Conservation (phyloP, 208 protist genomes). For the Wallacemonas sp. region DNA sequence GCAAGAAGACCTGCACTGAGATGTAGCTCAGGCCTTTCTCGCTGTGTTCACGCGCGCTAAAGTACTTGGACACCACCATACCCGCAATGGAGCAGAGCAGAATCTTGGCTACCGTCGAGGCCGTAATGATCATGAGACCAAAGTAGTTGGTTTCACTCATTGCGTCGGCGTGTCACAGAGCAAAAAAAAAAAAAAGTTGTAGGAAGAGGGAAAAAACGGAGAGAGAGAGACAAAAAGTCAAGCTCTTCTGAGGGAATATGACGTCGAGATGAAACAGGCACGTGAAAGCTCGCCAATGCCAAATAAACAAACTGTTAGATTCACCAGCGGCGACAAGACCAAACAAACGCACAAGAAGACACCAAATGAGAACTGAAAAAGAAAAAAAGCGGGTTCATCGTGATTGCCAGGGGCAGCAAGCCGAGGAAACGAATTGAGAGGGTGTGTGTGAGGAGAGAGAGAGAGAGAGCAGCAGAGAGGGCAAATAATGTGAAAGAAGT, state of each 20-base stretch:
- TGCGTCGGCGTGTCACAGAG: neutral
- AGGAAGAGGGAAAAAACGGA: neutral
- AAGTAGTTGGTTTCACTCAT: slow-evolving; percentile 36
- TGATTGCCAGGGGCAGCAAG: too few relatives aligned
- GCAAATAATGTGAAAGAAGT: neutral
- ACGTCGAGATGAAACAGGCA: too few relatives aligned
- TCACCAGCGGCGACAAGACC: too few relatives aligned
- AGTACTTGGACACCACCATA: slow-evolving; percentile 51
- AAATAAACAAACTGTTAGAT: too few relatives aligned
- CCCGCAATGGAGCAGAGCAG: slow-evolving; percentile 52
- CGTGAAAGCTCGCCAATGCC: too few relatives aligned
- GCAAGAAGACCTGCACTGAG: slow-evolving; percentile 59
- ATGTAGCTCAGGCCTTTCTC: slow-evolving; percentile 63
- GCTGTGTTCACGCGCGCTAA: slow-evolving; percentile 27
- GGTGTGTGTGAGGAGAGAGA: neutral
- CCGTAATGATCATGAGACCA: slow-evolving; percentile 46
- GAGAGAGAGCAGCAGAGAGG: neutral
- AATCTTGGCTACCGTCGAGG: slow-evolving; percentile 62
- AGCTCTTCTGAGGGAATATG: too few relatives aligned
- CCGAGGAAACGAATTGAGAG: too few relatives aligned
- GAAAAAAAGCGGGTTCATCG: too few relatives aligned
- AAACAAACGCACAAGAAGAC: neutral
- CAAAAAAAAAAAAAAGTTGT: slow-evolving; percentile 1
- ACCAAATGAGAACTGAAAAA: neutral
- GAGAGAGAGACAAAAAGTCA: slow-evolving; percentile 9